Base-by-base conservation (phyloP, 768 basidiomycete species). In the Collybiopsis luxurians region DNA sequence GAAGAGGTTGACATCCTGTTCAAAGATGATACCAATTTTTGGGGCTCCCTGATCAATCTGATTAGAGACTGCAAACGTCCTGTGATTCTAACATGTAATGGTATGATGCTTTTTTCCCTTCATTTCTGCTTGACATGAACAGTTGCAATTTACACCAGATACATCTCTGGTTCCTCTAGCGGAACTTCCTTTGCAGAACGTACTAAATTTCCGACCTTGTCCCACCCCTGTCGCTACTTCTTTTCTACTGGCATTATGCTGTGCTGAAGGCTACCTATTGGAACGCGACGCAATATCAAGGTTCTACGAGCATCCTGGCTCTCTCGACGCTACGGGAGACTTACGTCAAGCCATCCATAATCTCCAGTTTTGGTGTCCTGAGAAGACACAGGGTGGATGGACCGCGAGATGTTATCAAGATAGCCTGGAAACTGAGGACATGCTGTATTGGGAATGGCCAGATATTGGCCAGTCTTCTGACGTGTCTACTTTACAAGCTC, bases 1-100 rank as follows among this genome's bases (percentile, higher is more conserved):
- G 97, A 99, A 69, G 97, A 99, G 67, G 96, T 93, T 6, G 97
- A 99, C 70, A 83, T 98, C 40, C 75, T 98, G 46, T 99, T 87
- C 74, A 85, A 84, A 59, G 91, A 94, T 48, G 97, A 95, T 73
- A 67, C 69, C 30, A 87, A 85, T 61, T 98, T 95, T 70, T 96
- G 92, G 92, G 79, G 87, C 15, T 82, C 89, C 2, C 82, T 98
- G 26, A 77, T 89, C 9, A 80, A 83, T 55, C 80, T 99, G 58
- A 94, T 98, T 66, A 84, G 81, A 59, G 81, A 89, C 17, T 92
- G 92, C 62, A 85, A 83, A 62, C 77, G 97, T 55, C 96, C 97
- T 5, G 89, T 99, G 40, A 81, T 99, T 50, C 82, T 94, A 74
- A 98, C 96, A 53, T 98, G 97, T 71, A 97, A 95, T 63, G 95